These are phyloP conservation scores for Carex pumila DNA, from an alignment of 176 grass and related monocot species.

Conservation along the genomic window DNA sequence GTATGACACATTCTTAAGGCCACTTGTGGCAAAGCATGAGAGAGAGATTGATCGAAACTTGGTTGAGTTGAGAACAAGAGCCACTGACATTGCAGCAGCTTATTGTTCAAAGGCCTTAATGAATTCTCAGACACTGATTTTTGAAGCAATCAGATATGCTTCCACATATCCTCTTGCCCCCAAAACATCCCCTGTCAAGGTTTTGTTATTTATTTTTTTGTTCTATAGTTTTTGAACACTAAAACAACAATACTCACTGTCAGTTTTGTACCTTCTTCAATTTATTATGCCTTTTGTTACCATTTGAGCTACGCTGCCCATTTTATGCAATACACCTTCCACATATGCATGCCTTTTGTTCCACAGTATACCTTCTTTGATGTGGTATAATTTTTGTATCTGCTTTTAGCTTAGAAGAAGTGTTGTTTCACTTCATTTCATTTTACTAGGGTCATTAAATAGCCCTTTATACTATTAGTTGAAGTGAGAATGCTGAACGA, in stretches of 20 bases:
- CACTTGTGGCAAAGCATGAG: conserved; percentile 46
- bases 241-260: not conserved
- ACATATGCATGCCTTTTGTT: not conserved
- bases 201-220: not conserved
- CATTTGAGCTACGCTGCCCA: not conserved
- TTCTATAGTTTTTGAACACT: not conserved
- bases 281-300: not conserved
- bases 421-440: no score
- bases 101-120: conserved; percentile 23
- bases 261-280: not conserved
- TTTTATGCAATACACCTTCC: not conserved
- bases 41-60: conserved; percentile 47
- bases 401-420: not conserved
- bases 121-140: conserved; percentile 25
- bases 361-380: not conserved
- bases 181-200: conserved; percentile 22
- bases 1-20: conserved; percentile 48
- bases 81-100: conserved; percentile 23
- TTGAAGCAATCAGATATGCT: conserved; percentile 24
- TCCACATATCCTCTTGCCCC: conserved; percentile 11
- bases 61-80: conserved; percentile 40
- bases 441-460: not conserved
- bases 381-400: not conserved
- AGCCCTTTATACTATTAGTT: not conserved
- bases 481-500: not conserved